Base-by-base conservation (phyloP, 306 rosid genomes). In the Vicia sativa region DNA sequence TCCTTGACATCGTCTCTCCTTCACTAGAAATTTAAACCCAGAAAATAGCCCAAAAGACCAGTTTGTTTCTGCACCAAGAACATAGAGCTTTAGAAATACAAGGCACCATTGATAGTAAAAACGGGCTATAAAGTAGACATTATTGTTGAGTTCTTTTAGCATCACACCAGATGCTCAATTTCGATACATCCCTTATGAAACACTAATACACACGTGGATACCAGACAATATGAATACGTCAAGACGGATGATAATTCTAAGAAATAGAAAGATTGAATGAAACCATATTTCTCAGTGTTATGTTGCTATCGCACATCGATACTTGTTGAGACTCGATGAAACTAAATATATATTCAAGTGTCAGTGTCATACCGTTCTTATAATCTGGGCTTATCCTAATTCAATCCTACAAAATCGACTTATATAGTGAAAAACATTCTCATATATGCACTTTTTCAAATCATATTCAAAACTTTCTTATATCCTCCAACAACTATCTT, bases 1-100 rank as follows among this genome's bases (percentile, higher is more conserved):
- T 75, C 73, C 78, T 61, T 45, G 91, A 84, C 88, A 84, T 89
- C 48, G 26, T 41, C 73, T 56, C 35, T 57, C 68, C 53, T 59
- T 63, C 57, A 13, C 60, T 43, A 2, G 35, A 59, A 21, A 34
- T 49, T 21, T 21, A 25, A 13, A 11, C n/a, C 25, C 26, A 9
- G 65, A 60, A 38, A 29, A 29, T 50, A 5, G 31, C 62, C 61
- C 41, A 18, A 58, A 67, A 63, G 29, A 57, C 35, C 38, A 65
- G 62, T 49, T 57, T 25, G 45, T 13, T 50, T 48, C 79, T 73
- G 67, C 76, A 59, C 37, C 29, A 53, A 67, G 44, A 52, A 11
- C n/a, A 16, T n/a, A n/a, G n/a, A n/a, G n/a, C n/a, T n/a, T n/a
- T n/a, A n/a, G n/a, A n/a, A n/a, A n/a, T 53, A 21, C 41, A 25